These are phyloP conservation scores for Suillus placidus DNA, from an alignment of 768 basidiomycete genomes.

Conservation along the genomic window DNA sequence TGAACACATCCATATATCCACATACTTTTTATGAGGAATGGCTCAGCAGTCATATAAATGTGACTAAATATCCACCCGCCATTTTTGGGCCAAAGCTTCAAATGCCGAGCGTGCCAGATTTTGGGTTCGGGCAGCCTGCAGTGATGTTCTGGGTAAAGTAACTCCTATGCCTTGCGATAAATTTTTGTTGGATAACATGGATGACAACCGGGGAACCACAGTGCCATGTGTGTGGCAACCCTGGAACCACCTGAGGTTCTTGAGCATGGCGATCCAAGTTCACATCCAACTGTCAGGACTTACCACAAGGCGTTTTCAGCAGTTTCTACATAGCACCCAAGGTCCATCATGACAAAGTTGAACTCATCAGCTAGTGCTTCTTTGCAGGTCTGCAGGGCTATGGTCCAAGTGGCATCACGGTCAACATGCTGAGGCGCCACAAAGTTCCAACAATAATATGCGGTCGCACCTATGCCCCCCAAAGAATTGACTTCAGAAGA, in stretches of 20 bases:
- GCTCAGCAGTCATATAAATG: too few species aligned
- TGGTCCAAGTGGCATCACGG: not conserved
- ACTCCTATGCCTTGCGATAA: not conserved
- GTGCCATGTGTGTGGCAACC: not conserved
- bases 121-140: not conserved
- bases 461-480: not conserved
- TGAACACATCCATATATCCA: too few species aligned
- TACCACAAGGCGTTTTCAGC: not conserved
- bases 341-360: not conserved
- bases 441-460: not conserved
- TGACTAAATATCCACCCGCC: not conserved
- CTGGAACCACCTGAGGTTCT: not conserved
- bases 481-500: constrained; percentile 1
- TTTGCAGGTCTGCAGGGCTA: not conserved
- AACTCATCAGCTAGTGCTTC: not conserved
- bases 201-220: not conserved
- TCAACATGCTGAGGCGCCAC: not conserved
- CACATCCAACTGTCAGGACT: not conserved
- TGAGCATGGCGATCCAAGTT: not conserved
- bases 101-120: not conserved
- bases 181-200: not conserved
- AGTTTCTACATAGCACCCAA: not conserved
- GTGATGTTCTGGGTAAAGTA: not conserved
- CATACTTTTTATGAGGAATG: too few species aligned
- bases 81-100: not conserved